These are phyloP conservation scores for Ascochyta koolunga DNA, from an alignment of 2,329 filamentous ascomycete genomes.

Conservation along the genomic window DNA sequence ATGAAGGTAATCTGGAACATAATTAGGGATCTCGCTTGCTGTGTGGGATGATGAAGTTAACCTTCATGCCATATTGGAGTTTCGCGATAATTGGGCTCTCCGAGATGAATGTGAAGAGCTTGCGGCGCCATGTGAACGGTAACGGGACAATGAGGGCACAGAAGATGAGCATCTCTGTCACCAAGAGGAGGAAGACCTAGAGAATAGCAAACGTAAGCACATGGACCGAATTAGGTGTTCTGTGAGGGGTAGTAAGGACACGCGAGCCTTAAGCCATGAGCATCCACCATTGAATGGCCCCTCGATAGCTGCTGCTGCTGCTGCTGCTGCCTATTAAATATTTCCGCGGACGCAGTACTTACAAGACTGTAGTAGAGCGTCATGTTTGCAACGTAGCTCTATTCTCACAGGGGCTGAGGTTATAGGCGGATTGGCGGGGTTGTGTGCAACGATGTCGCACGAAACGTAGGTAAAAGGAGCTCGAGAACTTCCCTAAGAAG, in stretches of 20 bases:
- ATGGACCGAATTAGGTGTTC: slow-evolving; percentile 19
- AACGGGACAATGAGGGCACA: slow-evolving; percentile 82
- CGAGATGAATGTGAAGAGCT: slow-evolving; percentile 94
- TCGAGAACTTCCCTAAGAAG: slow-evolving; percentile 5
- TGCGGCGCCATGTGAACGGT: slow-evolving; percentile 83
- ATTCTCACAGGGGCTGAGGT: slow-evolving; percentile 23
- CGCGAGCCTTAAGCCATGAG: slow-evolving; percentile 7
- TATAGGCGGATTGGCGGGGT: slow-evolving; percentile 1
- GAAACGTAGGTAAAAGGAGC: background rate
- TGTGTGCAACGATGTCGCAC: slow-evolving; percentile 33
- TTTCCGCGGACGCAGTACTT: slow-evolving; percentile 38
- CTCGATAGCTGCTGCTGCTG: background rate
- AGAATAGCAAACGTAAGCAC: slow-evolving; percentile 35
- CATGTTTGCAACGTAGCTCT: slow-evolving; percentile 58
- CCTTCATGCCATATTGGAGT: slow-evolving; percentile 95
- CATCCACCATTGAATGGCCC: slow-evolving; percentile 15
- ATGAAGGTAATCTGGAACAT: slow-evolving; percentile 83
- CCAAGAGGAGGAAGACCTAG: slow-evolving; percentile 82
- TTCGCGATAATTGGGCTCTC: slow-evolving; percentile 86
- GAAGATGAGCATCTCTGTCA: slow-evolving; percentile 83
- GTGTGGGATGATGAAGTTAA: slow-evolving; percentile 37
- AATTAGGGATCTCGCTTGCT: slow-evolving; percentile 16
- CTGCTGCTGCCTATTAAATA: background rate
- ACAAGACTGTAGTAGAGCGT: slow-evolving; percentile 73
- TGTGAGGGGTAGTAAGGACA: background rate